Evolutionary conservation across 805 yeast species (phyloP).

Genomic region (Citeromyces matritensis): DNA sequence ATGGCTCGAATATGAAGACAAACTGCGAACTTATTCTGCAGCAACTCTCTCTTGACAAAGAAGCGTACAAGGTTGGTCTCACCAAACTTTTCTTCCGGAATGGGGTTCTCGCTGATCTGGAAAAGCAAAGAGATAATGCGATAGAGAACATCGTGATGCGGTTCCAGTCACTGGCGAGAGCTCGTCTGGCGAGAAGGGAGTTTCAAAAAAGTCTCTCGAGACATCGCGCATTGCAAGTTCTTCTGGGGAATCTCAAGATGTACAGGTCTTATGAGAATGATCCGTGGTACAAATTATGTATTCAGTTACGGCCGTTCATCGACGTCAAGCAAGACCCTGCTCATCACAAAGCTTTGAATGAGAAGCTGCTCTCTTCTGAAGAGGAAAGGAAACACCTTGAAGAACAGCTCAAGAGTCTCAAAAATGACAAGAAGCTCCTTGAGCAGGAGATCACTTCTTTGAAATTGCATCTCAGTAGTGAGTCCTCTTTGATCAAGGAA

Average conservation of each 20-base stretch:
- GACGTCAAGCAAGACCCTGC: slow-evolving; percentile 7
- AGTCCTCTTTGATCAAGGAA: slow-evolving; percentile 4
- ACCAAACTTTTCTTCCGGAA: slow-evolving; percentile 65
- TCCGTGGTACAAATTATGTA: slow-evolving; percentile 71
- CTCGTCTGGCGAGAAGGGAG: slow-evolving; percentile 36
- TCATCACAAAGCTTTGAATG: too few species aligned
- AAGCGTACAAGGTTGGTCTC: slow-evolving; percentile 50
- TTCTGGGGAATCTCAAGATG: slow-evolving; percentile 44
- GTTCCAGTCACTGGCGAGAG: slow-evolving; percentile 56
- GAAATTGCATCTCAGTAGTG: too few species aligned
- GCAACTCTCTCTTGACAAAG: slow-evolving; percentile 42
- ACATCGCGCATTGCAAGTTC: slow-evolving; percentile 53
- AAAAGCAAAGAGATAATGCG: slow-evolving; percentile 56
- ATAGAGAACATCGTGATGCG: slow-evolving; percentile 37
- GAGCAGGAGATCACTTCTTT: too few species aligned
- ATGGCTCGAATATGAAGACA: slow-evolving; percentile 33
- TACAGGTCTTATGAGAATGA: slow-evolving; percentile 33
- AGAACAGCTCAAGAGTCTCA: too few species aligned
- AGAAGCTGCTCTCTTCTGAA: too few species aligned
- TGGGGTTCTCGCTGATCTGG: slow-evolving; percentile 68
- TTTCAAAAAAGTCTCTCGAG: slow-evolving; percentile 35
- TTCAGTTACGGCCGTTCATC: slow-evolving; percentile 61
- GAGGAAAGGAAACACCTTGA: too few species aligned
- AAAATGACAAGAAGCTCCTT: too few species aligned
- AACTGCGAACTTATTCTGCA: slow-evolving; percentile 56